phyloP scores from a whole-genome alignment of 2,329 filamentous ascomycete species.

The Fusarium chaquense region DNA sequence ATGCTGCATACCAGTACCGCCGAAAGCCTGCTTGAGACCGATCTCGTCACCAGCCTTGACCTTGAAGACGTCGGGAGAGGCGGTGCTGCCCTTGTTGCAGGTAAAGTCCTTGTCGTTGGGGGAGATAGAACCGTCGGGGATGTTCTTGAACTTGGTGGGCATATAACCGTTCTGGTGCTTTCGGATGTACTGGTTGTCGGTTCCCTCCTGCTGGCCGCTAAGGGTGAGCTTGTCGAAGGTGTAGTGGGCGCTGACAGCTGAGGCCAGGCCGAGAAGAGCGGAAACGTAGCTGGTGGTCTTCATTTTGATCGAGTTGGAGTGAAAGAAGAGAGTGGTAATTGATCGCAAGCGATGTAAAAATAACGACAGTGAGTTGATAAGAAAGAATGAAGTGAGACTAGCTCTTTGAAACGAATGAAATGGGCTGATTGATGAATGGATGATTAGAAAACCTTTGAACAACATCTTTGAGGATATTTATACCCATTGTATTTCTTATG shows the following conservation, averaged over 20 bases:
- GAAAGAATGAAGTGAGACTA: conserved; percentile 30
- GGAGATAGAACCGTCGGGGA: conserved; percentile 14
- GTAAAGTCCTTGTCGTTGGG: conserved; percentile 26
- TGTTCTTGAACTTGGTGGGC: conserved; percentile 25
- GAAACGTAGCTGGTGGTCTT: conserved; percentile 24
- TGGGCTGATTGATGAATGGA: conserved; percentile 20
- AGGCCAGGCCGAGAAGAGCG: conserved; percentile 19
- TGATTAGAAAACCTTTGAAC: background rate
- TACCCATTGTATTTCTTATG: background rate
- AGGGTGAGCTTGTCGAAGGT: conserved; percentile 28
- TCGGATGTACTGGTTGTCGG: conserved; percentile 23
- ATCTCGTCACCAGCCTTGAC: conserved; percentile 27
- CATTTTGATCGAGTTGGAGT: conserved; percentile 14
- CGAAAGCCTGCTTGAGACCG: conserved; percentile 21
- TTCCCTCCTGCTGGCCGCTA: background rate
- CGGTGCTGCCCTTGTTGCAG: conserved; percentile 15
- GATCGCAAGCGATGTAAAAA: conserved; percentile 15
- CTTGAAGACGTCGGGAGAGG: conserved; percentile 14
- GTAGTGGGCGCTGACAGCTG: conserved; percentile 24
- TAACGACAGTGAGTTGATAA: conserved; percentile 13
- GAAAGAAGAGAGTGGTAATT: background rate
- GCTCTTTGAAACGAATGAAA: conserved; percentile 29
- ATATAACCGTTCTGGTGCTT: conserved; percentile 28
- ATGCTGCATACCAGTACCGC: conserved; percentile 21
- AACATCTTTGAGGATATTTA: background rate